Evolutionary conservation across 2,329 filamentous ascomycete genomes (phyloP), one percentile per base, ranked within the genome.

Genomic region (Aureobasidium vineae): DNA sequence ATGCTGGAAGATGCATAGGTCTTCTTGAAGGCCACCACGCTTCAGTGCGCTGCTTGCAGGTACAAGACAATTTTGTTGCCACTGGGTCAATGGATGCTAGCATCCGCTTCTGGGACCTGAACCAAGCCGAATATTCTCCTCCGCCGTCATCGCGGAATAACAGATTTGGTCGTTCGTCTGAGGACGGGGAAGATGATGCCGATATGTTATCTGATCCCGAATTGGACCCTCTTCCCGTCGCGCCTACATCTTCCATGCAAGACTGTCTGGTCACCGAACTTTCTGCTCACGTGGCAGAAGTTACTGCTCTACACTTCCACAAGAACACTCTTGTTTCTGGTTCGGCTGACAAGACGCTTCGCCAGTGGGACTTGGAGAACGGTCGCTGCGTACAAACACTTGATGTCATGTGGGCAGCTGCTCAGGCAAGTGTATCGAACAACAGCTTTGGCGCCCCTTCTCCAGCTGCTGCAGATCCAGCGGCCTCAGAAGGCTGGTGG

Each of bases 371-470:
- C 81, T 84, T 99, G 59, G 91, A 94, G 73, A 97, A 93, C 76
- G 95, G 95, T n/a, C 90, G 95, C 57, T 98, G 95, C 77, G 91
- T 99, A 64, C 95, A 99, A 79, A 99, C 95, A 2, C 82, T 99
- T 57, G 95, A 99, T 78, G 94, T 99, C 7, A 90, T 99, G 76
- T 99, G 95, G 95, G 95, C 95, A 11, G 93, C 95, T 5, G 93
- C 95, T 2, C 93, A 97, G 79, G 91, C 92, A 15, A 88, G 86
- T 5, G 83, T 91, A 65, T 84, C 84, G 60, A 83, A 85, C 2
- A 83, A 83, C 60, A 73, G 74, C n/a, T 66, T 60, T n/a, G 36
- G 43, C 8, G 41, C 43, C 23, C 31, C 53, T 13, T 41, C 50
- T 13, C 38, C 49, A 8, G 50, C 50, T 28, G 64, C 33, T 40